phyloP scores from a whole-genome alignment of 768 basidiomycete species.

The Kwoniella sp. region DNA sequence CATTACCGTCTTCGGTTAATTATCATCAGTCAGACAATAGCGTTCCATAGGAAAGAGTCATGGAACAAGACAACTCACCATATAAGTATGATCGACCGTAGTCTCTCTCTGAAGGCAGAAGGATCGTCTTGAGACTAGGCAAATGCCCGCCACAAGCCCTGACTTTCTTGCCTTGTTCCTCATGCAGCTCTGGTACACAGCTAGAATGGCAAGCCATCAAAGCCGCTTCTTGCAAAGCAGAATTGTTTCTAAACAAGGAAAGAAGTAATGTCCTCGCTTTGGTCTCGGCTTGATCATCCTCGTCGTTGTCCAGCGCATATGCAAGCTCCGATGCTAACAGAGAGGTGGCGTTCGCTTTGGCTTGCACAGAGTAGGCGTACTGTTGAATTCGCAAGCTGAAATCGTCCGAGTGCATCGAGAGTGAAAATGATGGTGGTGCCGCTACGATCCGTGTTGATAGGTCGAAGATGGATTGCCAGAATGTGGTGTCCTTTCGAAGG shows the following conservation, averaged over 20 bases:
- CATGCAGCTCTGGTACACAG: slow-evolving; percentile 73
- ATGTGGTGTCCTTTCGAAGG: slow-evolving; percentile 63
- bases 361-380: slow-evolving; percentile 42
- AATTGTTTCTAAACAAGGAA: slow-evolving; percentile 36
- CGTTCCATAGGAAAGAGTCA: background rate
- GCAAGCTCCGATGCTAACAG: slow-evolving; percentile 37
- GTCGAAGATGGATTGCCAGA: slow-evolving; percentile 71
- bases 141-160: slow-evolving; percentile 63
- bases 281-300: slow-evolving; percentile 24
- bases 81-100: slow-evolving; percentile 81
- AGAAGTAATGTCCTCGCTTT: slow-evolving; percentile 32
- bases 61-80: slow-evolving; percentile 57
- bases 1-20: slow-evolving; percentile 31
- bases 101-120: slow-evolving; percentile 68
- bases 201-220: slow-evolving; percentile 70
- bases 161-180: slow-evolving; percentile 62
- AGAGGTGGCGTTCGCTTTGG: slow-evolving; percentile 42
- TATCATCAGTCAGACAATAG: background rate
- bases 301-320: slow-evolving; percentile 25
- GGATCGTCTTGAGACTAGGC: slow-evolving; percentile 66
- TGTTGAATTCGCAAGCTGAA: slow-evolving; percentile 32
- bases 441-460: slow-evolving; percentile 72
- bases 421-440: slow-evolving; percentile 61
- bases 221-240: slow-evolving; percentile 62
- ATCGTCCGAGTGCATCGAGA: slow-evolving; percentile 43